Evolutionary conservation across 345 rosid species (phyloP).

Genomic region (Salix udensis): DNA sequence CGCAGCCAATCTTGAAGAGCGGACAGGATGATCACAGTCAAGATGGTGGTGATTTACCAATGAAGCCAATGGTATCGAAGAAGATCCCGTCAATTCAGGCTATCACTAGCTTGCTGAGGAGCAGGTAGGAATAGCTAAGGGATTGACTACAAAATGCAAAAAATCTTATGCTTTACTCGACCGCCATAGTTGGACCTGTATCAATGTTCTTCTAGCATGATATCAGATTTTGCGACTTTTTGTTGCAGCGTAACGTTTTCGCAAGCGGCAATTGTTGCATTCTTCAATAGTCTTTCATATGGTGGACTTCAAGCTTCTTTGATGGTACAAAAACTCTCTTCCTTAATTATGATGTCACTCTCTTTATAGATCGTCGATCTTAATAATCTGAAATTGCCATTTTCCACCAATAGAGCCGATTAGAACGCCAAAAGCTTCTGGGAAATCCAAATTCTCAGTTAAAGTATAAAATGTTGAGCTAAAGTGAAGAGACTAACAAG

Average conservation of each 20-base stretch:
- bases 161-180: neutral
- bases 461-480: neutral
- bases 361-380: neutral
- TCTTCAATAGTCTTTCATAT: conserved; percentile 63
- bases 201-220: neutral
- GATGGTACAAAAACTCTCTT: conserved; percentile 36
- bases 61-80: conserved; percentile 23
- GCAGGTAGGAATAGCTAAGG: conserved; percentile 38
- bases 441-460: neutral
- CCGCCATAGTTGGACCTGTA: neutral
- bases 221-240: neutral
- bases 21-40: conserved; percentile 13
- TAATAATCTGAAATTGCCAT: neutral
- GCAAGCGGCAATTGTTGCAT: conserved; percentile 69
- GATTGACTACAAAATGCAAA: neutral
- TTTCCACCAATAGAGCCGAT: neutral
- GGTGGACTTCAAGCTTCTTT: conserved; percentile 61
- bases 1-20: conserved; percentile 48
- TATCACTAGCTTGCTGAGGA: conserved; percentile 44
- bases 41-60: conserved; percentile 16
- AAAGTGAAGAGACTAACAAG: neutral
- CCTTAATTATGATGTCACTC: neutral
- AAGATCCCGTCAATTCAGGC: conserved; percentile 56
- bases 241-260: conserved; percentile 56
- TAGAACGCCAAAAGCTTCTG: neutral